These are phyloP conservation scores for Pisolithus albus DNA, from an alignment of 768 basidiomycete species.

Conservation along the genomic window DNA sequence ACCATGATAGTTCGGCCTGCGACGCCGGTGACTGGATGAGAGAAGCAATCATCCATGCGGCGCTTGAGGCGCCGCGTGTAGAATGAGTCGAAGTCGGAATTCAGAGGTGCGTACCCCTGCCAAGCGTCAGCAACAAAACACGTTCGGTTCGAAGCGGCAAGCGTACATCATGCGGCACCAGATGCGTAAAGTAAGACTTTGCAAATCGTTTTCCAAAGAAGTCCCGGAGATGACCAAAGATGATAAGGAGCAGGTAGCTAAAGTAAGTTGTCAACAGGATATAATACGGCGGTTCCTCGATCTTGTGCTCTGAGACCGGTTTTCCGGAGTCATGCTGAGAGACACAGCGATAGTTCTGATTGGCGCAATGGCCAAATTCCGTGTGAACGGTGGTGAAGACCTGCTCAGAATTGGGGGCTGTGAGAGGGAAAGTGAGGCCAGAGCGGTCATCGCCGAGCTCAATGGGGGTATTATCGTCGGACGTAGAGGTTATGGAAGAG, in stretches of 20 bases:
- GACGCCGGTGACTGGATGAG: slow-evolving; percentile 87
- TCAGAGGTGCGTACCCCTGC: slow-evolving; percentile 95
- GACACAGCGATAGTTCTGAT: slow-evolving; percentile 63
- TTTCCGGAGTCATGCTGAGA: slow-evolving; percentile 49
- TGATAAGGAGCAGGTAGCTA: slow-evolving; percentile 88
- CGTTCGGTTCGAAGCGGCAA: background rate
- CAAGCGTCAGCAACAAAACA: background rate
- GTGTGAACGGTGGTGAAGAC: slow-evolving; percentile 74
- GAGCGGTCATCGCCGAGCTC: slow-evolving; percentile 50
- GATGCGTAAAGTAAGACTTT: slow-evolving; percentile 64
- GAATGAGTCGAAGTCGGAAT: slow-evolving; percentile 98
- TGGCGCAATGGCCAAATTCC: slow-evolving; percentile 88
- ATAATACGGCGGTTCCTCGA: slow-evolving; percentile 89
- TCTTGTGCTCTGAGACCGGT: slow-evolving; percentile 47
- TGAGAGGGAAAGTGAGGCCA: slow-evolving; percentile 51
- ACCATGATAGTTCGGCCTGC: slow-evolving; percentile 88
- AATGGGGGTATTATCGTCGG: slow-evolving; percentile 58
- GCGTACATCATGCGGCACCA: slow-evolving; percentile 78
- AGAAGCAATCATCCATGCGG: slow-evolving; percentile 94
- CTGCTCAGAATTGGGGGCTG: slow-evolving; percentile 77
- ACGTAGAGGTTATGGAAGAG: slow-evolving; percentile 61
- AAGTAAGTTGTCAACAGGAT: slow-evolving; percentile 88
- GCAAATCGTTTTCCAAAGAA: slow-evolving; percentile 85
- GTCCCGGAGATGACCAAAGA: slow-evolving; percentile 88
- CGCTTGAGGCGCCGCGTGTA: slow-evolving; percentile 94